phyloP scores from a whole-genome alignment of 805 yeast species.

The Saccharomyces eubayanus region DNA sequence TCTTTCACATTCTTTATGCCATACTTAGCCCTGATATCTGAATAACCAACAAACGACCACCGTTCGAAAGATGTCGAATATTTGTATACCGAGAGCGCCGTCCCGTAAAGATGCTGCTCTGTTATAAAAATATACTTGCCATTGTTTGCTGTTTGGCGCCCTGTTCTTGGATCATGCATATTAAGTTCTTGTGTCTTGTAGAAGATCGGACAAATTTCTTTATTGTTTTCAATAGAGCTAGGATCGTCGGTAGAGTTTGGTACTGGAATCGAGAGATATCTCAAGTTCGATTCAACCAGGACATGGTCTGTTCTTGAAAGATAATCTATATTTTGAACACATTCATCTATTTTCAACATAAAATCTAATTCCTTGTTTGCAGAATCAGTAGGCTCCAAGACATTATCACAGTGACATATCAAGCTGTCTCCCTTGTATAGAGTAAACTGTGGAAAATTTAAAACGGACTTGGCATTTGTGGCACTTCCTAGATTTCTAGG shows the following conservation, averaged over 20 bases:
- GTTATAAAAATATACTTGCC: conserved; percentile 7
- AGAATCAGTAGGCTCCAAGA: background rate
- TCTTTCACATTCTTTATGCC: conserved; percentile 9
- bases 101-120: conserved; percentile 17
- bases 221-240: background rate
- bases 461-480: background rate
- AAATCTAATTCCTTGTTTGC: background rate
- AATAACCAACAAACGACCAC: conserved; percentile 16
- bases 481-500: background rate
- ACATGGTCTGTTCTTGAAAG: background rate
- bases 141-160: background rate
- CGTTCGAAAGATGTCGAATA: conserved; percentile 1
- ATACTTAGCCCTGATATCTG: conserved; percentile 17
- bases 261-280: conserved; percentile 2
- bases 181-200: background rate
- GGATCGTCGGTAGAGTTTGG: background rate
- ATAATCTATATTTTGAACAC: background rate
- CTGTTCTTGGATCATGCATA: background rate
- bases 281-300: conserved; percentile 5
- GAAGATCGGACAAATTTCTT: background rate
- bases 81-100: conserved; percentile 13
- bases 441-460: background rate
- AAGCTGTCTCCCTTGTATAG: background rate
- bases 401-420: background rate
- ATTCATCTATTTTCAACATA: background rate